Evolutionary conservation across 2,329 filamentous ascomycete species (phyloP).

Genomic region (Drechslerella dactyloides): DNA sequence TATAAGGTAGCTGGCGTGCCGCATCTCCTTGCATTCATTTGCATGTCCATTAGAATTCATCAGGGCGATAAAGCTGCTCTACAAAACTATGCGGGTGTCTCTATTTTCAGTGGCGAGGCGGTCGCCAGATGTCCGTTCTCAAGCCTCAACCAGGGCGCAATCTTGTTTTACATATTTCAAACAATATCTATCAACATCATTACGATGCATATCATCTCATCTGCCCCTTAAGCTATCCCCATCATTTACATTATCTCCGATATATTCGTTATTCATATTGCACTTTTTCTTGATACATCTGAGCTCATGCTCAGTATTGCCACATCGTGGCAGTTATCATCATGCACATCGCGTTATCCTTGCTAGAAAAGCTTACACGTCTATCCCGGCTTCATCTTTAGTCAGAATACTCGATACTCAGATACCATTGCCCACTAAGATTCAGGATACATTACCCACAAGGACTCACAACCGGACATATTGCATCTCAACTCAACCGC

Average conservation of each 20-base stretch:
- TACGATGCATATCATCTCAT: neutral
- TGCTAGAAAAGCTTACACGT: constrained; percentile 17
- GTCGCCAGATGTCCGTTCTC: no score
- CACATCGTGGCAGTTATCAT: constrained; percentile 2
- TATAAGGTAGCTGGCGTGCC: no score
- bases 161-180: neutral
- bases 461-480: constrained; percentile 9
- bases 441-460: neutral
- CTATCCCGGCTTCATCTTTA: constrained; percentile 9
- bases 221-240: neutral
- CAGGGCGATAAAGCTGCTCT: no score
- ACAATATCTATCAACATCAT: neutral
- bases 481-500: constrained; percentile 11
- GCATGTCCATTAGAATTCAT: no score
- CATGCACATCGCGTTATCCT: constrained; percentile 13
- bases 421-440: neutral
- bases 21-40: no score
- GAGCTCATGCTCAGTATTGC: constrained; percentile 13
- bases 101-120: no score
- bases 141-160: no score
- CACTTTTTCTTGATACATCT: constrained; percentile 18
- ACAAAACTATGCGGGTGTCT: no score
- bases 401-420: constrained; percentile 4
- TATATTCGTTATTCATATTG: constrained; percentile 12
- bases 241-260: neutral